phyloP scores from a whole-genome alignment of 1,284 basidiomycete genomes.

The Inonotus hispidus region DNA sequence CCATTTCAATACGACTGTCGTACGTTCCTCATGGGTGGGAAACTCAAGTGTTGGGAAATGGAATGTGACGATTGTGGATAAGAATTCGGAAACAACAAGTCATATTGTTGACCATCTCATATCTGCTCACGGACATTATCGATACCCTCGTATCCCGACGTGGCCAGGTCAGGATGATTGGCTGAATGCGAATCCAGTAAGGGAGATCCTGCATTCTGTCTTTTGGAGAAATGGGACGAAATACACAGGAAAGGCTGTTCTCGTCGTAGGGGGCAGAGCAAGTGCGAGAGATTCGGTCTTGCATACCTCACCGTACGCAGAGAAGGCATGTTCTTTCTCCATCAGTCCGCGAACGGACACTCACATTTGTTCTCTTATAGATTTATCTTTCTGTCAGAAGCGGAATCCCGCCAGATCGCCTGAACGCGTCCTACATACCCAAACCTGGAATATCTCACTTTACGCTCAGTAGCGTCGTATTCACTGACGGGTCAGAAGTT shows the following conservation, averaged over 20 bases:
- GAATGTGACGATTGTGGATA: constrained; percentile 33
- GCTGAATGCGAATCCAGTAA: constrained; percentile 31
- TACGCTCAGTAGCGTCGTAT: constrained; percentile 37
- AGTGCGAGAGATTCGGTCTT: constrained; percentile 45
- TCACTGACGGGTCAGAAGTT: constrained; percentile 38
- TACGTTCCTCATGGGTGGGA: constrained; percentile 42
- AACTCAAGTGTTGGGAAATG: constrained; percentile 36
- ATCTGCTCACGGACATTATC: constrained; percentile 49
- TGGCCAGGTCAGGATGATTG: constrained; percentile 46
- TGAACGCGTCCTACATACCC: constrained; percentile 26
- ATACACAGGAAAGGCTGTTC: constrained; percentile 38
- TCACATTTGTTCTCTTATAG: constrained; percentile 24
- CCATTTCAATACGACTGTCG: constrained; percentile 39
- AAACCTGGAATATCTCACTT: constrained; percentile 47
- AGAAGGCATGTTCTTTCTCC: constrained; percentile 33
- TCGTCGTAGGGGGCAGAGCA: constrained; percentile 48
- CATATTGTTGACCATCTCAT: constrained; percentile 43
- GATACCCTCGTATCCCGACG: constrained; percentile 40
- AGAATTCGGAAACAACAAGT: constrained; percentile 14
- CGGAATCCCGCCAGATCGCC: constrained; percentile 7
- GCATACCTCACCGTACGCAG: constrained; percentile 36
- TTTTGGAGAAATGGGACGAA: constrained; percentile 45
- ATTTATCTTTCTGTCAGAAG: constrained; percentile 38
- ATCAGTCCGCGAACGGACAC: background rate
- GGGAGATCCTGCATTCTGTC: constrained; percentile 47